Percentiles rank a stretch among this genome's conserved stretches.
These are phyloP conservation scores for Dovyalis caffra DNA, from an alignment of 345 rosid species.

Conservation along the genomic window DNA sequence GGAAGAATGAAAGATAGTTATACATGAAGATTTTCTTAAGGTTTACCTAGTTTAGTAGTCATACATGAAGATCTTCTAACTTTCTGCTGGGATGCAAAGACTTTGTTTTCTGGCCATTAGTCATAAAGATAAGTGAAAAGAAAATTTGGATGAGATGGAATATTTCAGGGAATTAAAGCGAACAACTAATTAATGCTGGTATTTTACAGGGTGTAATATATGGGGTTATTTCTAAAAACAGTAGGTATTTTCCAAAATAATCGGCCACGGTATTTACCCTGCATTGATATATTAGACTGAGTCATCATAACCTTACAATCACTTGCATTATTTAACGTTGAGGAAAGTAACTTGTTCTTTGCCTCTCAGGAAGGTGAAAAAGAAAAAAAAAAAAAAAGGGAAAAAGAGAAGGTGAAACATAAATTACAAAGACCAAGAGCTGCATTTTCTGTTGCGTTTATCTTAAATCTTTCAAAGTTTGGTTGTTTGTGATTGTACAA, in stretches of 20 bases:
- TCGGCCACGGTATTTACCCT: background rate
- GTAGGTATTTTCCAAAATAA: background rate
- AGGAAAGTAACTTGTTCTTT: background rate
- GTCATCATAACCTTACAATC: background rate
- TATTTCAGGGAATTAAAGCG: too few species aligned
- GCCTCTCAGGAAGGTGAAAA: conserved; percentile 8
- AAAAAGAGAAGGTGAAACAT: background rate
- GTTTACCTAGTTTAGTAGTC: too few species aligned
- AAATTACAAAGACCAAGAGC: background rate
- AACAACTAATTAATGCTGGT: too few species aligned
- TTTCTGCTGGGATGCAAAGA: too few species aligned
- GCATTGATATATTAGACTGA: background rate
- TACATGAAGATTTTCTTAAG: too few species aligned
- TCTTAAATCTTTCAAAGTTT: too few species aligned
- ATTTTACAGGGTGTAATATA: too few species aligned
- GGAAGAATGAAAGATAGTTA: too few species aligned
- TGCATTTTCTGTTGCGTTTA: too few species aligned
- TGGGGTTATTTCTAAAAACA: background rate
- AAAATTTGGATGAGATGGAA: background rate
- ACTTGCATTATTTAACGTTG: background rate
- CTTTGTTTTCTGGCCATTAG: too few species aligned
- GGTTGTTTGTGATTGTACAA: too few species aligned
- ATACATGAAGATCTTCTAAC: too few species aligned
- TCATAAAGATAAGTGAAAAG: background rate
- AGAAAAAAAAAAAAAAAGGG: background rate